Conservation (phyloP, 1,284 basidiomycete species). For the Retiboletus flavoniger region DNA sequence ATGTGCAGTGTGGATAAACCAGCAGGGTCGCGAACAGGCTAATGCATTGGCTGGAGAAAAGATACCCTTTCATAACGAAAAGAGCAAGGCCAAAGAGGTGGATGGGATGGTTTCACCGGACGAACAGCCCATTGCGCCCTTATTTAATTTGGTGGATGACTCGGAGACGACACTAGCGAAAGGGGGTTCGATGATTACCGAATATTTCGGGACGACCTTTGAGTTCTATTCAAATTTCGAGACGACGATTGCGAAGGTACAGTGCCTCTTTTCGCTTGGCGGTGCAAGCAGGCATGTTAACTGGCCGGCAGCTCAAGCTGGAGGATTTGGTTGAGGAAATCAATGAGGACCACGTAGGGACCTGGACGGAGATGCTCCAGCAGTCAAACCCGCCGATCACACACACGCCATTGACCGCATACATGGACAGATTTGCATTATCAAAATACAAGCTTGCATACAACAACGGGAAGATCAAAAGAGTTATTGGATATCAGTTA, state of each 20-base stretch:
- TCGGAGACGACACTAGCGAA: conserved; percentile 74
- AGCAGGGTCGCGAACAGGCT: conserved; percentile 61
- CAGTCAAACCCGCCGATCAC: conserved; percentile 72
- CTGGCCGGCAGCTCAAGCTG: conserved; percentile 45
- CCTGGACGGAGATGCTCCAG: conserved; percentile 82
- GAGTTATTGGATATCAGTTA: conserved; percentile 69
- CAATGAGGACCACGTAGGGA: conserved; percentile 83
- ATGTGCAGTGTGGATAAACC: conserved; percentile 70
- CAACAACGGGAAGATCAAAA: conserved; percentile 70
- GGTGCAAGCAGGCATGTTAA: conserved; percentile 15
- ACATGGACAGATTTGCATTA: conserved; percentile 75
- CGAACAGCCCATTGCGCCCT: conserved; percentile 61
- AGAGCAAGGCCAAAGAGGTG: conserved; percentile 60
- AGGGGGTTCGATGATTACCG: conserved; percentile 70
- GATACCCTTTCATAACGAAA: conserved; percentile 66
- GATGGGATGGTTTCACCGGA: conserved; percentile 59
- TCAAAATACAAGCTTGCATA: conserved; percentile 66
- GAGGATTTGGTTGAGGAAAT: conserved; percentile 81
- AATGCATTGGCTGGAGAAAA: conserved; percentile 57
- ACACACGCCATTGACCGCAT: conserved; percentile 77
- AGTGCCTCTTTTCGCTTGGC: conserved; percentile 8
- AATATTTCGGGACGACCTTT: conserved; percentile 80
- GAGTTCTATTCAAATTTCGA: conserved; percentile 80
- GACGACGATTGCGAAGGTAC: conserved; percentile 66
- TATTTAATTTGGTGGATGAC: conserved; percentile 88